Evolutionary conservation across 768 basidiomycete species (phyloP), one percentile per base, ranked within the genome.

Genomic region (Leccinum olivaceopallidum): DNA sequence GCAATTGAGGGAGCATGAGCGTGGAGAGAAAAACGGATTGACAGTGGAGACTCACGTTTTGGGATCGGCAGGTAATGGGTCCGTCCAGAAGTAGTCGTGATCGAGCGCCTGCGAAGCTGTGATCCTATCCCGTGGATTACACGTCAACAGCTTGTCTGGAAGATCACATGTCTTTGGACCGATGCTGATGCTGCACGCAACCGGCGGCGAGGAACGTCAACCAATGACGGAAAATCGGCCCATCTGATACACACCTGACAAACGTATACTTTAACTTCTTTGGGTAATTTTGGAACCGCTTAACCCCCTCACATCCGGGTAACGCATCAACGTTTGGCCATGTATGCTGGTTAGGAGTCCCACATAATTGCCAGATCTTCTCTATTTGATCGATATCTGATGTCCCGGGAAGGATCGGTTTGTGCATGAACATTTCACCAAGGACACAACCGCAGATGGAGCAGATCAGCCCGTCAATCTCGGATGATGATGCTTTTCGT

Each of bases 71-170:
- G 95, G 92, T 39, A 94, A 67, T 0, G 96, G 95, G 63, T 92
- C 87, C 0, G 87, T 88, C 92, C 93, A 97, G 74, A 98, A 97
- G 78, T 94, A 98, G 20, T 91, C 87, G 70, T 98, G 94, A 66
- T 95, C 89, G 56, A 98, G 81, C 0, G 95, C 95, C 60, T 93
- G 82, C 2, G 83, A 75, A 9, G 96, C 96, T 2, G 95, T 94
- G 44, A 94, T 82, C 20, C 96, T 83, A 59, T 90, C 84, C 61
- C 81, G 80, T 3, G 96, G 96, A 71, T 98, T 91, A 66, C 94
- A 88, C 0, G 80, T 85, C 28, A 98, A 77, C 37, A 98, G 76
- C 68, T 86, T 87, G 65, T 95, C 94, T 63, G 97, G 69, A 26
- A 98, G 78, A 71, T 96, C 93, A 37, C 82, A 84, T 1, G 90